phyloP scores from a whole-genome alignment of 805 yeast species.

The Cyberlindnera americana region DNA sequence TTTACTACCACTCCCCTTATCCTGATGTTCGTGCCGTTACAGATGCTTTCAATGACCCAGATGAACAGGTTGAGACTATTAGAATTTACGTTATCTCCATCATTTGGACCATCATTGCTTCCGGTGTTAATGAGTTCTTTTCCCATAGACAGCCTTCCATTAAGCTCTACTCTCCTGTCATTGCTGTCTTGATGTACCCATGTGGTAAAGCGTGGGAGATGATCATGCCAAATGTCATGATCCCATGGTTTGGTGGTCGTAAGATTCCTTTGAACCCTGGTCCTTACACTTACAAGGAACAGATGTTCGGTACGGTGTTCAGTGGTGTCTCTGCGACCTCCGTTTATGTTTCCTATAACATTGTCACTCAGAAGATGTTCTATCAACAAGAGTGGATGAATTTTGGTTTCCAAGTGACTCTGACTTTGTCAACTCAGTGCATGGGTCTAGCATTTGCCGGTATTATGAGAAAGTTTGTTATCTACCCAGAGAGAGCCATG shows the following conservation, averaged over 20 bases:
- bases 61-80: slow-evolving; percentile 46
- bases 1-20: slow-evolving; percentile 48
- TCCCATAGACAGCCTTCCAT: slow-evolving; percentile 52
- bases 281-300: slow-evolving; percentile 63
- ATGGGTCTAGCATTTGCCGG: slow-evolving; percentile 70
- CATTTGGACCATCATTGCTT: slow-evolving; percentile 48
- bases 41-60: slow-evolving; percentile 46
- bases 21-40: slow-evolving; percentile 66
- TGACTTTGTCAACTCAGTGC: slow-evolving; percentile 53
- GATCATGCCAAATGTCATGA: slow-evolving; percentile 43
- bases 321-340: slow-evolving; percentile 31
- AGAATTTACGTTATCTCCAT: slow-evolving; percentile 36
- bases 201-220: slow-evolving; percentile 40
- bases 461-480: slow-evolving; percentile 52
- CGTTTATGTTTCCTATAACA: slow-evolving; percentile 35
- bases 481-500: slow-evolving; percentile 47
- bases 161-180: slow-evolving; percentile 38
- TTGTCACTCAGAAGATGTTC: slow-evolving; percentile 34
- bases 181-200: slow-evolving; percentile 45
- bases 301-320: slow-evolving; percentile 54
- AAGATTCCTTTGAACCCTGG: slow-evolving; percentile 53
- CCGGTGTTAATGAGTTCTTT: slow-evolving; percentile 56
- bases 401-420: slow-evolving; percentile 51
- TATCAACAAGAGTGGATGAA: slow-evolving; percentile 30
- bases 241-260: slow-evolving; percentile 37